Conservation (phyloP, 345 rosid genomes). For the Eucalyptus decipiens region DNA sequence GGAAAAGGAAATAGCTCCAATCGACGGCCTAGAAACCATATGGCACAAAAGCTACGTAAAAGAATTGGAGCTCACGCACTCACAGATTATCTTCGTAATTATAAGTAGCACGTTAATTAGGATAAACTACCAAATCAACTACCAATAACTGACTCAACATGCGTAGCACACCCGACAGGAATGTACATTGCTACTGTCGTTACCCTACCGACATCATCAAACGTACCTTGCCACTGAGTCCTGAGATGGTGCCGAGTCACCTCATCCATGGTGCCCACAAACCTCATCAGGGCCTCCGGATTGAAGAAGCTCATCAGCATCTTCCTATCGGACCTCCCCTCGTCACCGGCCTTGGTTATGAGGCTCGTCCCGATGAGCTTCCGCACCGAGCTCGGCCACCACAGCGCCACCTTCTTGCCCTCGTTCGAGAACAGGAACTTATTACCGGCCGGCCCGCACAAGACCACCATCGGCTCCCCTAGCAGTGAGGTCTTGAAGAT, state of each 20-base stretch:
- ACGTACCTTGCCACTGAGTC: slow-evolving; percentile 10
- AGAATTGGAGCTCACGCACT: neutral
- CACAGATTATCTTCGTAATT: neutral
- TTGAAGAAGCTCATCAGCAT: slow-evolving; percentile 1
- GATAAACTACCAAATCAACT: neutral
- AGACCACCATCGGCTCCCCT: neutral
- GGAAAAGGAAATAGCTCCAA: too few relatives aligned
- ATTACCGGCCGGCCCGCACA: neutral
- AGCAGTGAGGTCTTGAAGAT: neutral
- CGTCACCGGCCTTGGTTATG: slow-evolving; percentile 2
- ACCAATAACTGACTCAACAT: neutral
- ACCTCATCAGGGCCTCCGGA: neutral
- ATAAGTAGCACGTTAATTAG: neutral
- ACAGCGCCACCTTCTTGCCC: slow-evolving; percentile 4
- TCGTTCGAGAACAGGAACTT: slow-evolving; percentile 4
- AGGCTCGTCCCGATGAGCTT: neutral
- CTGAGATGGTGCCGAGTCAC: slow-evolving; percentile 2
- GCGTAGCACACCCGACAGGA: neutral
- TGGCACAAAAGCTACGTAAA: neutral
- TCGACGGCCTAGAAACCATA: neutral
- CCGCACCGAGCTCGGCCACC: slow-evolving; percentile 4
- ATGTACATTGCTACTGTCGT: neutral
- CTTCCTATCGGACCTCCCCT: slow-evolving; percentile 3
- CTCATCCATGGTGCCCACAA: slow-evolving; percentile 2
- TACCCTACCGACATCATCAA: neutral